Evolutionary conservation across 2,329 filamentous ascomycete species (phyloP), one percentile per base, ranked within the genome.

Genomic region (Botrytis byssoidea): DNA sequence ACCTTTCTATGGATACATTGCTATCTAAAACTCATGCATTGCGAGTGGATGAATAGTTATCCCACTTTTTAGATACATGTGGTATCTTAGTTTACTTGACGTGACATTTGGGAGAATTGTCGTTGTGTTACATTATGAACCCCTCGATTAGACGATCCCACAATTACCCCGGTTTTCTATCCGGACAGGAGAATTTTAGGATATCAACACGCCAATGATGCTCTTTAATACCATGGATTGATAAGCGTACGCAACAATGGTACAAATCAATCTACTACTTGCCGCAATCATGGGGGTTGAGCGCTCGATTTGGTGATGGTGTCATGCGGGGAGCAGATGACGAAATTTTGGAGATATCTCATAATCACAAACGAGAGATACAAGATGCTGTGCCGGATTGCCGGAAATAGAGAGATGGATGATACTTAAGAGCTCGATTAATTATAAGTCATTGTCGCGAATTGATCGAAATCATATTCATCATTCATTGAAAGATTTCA

Each of bases 271-370:
- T 32, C 35, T 22, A 40, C 16, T 66, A 67, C 40, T 46, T 66
- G 55, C n/a, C 22, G n/a, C 46, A 59, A 8, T 25, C 55, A 25
- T 40, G 51, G 55, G n/a, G 35, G 71, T 40, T 68, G 63, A 60
- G 32, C 12, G 51, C 37, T 46, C 51, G 10, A 64, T 29, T n/a
- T 42, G 63, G 32, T 48, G 73, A 76, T 77, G 75, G 46, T 67
- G 76, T 75, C 55, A 77, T 76, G 74, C 73, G 73, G 76, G 76
- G 70, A 66, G 55, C n/a, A 55, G 37, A 76, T 77, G 71, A 67
- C 75, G 75, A 32, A 66, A 75, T 73, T n/a, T 42, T 25, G 32
- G n/a, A 46, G 37, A n/a, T 35, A 61, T 72, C 22, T 14, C 22
- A 40, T 32, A 72, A 68, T 12, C 25, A 46, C 42, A 25, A 55